phyloP scores from a whole-genome alignment of 2,329 filamentous ascomycete species.

The Ascomycota sp. region DNA sequence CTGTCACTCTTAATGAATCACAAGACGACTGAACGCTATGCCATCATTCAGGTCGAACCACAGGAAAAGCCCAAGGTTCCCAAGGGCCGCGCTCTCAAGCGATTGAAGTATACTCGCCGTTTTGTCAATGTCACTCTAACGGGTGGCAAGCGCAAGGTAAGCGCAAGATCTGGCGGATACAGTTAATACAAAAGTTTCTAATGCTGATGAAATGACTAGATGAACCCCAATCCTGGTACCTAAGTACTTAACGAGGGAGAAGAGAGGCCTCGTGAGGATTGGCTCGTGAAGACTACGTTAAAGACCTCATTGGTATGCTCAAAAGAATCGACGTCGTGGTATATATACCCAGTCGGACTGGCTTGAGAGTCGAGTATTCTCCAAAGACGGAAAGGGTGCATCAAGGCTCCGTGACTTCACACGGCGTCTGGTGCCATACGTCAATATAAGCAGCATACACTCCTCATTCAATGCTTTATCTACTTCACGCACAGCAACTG shows the following conservation, averaged over 20 bases:
- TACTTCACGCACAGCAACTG: too few relatives aligned
- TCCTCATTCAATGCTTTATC: background rate
- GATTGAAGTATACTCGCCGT: constrained; percentile 83
- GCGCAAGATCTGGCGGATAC: constrained; percentile 5
- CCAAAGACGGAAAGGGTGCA: constrained; percentile 10
- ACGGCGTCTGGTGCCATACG: constrained; percentile 20
- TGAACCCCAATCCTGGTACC: constrained; percentile 68
- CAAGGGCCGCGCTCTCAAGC: constrained; percentile 95
- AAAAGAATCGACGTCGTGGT: constrained; percentile 12
- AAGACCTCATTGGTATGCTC: constrained; percentile 5
- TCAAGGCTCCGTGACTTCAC: constrained; percentile 17
- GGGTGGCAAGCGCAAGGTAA: constrained; percentile 94
- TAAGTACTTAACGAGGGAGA: constrained; percentile 20
- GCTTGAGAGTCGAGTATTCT: constrained; percentile 13
- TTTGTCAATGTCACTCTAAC: constrained; percentile 97
- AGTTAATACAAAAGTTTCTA: background rate
- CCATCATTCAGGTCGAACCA: constrained; percentile 42
- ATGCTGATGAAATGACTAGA: constrained; percentile 25
- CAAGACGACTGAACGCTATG: constrained; percentile 11
- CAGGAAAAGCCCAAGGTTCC: constrained; percentile 94
- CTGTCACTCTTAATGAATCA: constrained; percentile 4
- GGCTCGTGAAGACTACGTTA: constrained; percentile 10
- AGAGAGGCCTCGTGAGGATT: constrained; percentile 9
- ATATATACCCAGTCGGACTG: constrained; percentile 15
- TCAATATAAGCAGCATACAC: constrained; percentile 17